phyloP scores from a whole-genome alignment of 768 basidiomycete genomes.

The Mycena capillaripes region DNA sequence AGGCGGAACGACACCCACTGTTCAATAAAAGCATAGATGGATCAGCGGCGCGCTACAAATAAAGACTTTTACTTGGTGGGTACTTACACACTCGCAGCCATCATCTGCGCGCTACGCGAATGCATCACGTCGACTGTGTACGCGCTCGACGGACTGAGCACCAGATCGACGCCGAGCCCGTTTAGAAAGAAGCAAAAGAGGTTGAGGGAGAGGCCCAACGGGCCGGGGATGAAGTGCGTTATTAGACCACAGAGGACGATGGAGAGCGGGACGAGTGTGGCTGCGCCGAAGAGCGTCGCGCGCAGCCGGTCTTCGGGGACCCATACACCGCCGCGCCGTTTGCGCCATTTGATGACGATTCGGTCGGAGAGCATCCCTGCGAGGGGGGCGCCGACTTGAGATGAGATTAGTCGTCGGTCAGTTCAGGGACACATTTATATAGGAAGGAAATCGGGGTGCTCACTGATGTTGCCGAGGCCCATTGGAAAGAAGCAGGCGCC shows the following conservation, averaged over 20 bases:
- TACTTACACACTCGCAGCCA: constrained; percentile 57
- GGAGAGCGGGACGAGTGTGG: constrained; percentile 59
- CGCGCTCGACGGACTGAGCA: constrained; percentile 60
- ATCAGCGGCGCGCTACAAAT: not conserved
- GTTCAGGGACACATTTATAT: constrained; percentile 53
- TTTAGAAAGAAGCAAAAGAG: constrained; percentile 61
- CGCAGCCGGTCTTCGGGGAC: constrained; percentile 67
- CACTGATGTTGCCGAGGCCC: constrained; percentile 58
- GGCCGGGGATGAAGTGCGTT: constrained; percentile 55
- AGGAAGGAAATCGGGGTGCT: constrained; percentile 43
- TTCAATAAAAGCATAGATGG: not conserved
- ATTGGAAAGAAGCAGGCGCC: constrained; percentile 58
- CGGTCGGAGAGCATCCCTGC: constrained; percentile 62
- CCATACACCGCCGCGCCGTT: constrained; percentile 58
- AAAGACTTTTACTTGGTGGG: not conserved
- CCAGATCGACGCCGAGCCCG: constrained; percentile 59
- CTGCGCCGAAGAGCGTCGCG: constrained; percentile 53
- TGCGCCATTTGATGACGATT: constrained; percentile 53
- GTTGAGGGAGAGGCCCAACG: constrained; percentile 54
- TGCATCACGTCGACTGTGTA: constrained; percentile 66
- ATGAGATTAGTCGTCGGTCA: constrained; percentile 38
- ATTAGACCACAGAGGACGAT: constrained; percentile 55
- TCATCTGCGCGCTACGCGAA: constrained; percentile 61
- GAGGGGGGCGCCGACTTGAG: constrained; percentile 64
- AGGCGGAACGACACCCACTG: constrained; percentile 35